Evolutionary conservation across 768 basidiomycete genomes (phyloP).

Genomic region (Cystofilobasidium ferigula): DNA sequence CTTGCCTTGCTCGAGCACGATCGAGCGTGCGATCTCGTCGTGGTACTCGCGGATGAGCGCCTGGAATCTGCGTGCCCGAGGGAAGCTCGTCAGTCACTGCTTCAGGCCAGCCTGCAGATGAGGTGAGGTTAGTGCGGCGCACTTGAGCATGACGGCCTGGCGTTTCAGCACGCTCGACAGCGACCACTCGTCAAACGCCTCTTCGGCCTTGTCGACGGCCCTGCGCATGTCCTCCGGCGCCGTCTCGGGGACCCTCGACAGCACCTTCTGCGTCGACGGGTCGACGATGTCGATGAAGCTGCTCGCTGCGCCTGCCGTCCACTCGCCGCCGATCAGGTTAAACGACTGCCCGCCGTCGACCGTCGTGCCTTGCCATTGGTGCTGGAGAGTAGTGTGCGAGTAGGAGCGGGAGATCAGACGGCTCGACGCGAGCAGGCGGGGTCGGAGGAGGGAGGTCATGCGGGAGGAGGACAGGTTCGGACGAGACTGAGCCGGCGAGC

Average conservation of each 20-base stretch:
- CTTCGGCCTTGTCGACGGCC: constrained; percentile 69
- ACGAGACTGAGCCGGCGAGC: too few relatives aligned
- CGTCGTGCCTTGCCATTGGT: constrained; percentile 69
- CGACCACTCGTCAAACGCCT: constrained; percentile 84
- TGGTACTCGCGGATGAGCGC: constrained; percentile 71
- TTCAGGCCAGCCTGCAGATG: neutral
- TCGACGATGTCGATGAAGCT: constrained; percentile 82
- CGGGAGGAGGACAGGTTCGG: too few relatives aligned
- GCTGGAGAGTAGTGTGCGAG: neutral
- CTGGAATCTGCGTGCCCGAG: constrained; percentile 54
- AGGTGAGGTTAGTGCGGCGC: constrained; percentile 32
- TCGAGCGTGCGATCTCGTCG: constrained; percentile 74
- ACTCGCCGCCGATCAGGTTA: constrained; percentile 85
- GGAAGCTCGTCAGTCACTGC: neutral
- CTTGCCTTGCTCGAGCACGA: constrained; percentile 88
- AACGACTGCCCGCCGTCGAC: constrained; percentile 76
- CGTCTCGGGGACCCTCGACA: constrained; percentile 83
- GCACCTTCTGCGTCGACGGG: constrained; percentile 85
- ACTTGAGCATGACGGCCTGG: constrained; percentile 84
- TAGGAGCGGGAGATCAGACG: neutral
- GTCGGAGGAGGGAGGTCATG: too few relatives aligned
- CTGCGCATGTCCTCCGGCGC: constrained; percentile 66
- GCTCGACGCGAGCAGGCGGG: neutral
- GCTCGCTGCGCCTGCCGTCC: constrained; percentile 63
- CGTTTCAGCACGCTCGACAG: constrained; percentile 69